Evolutionary conservation across 2,329 filamentous ascomycete species (phyloP).

Genomic region (Alternaria brassicae): DNA sequence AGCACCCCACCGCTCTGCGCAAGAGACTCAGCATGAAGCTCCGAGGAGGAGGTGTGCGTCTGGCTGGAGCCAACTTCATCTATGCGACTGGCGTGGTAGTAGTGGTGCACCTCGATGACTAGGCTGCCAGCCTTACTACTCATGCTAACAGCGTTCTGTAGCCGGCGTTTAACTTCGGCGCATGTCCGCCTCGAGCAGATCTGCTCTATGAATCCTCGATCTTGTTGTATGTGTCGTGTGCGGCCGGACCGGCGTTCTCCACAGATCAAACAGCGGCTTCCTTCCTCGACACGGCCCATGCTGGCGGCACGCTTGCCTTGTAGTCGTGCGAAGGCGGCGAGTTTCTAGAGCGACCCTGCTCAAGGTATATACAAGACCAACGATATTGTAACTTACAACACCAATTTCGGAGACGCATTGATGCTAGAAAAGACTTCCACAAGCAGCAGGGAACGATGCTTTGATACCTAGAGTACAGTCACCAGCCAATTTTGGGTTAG

Average conservation of each 20-base stretch:
- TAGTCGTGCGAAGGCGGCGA: not conserved
- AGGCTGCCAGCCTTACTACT: slow-evolving; percentile 11
- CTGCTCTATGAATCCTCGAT: slow-evolving; percentile 2
- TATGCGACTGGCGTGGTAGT: slow-evolving; percentile 6
- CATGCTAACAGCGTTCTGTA: not conserved
- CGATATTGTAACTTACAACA: not conserved
- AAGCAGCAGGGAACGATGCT: not conserved
- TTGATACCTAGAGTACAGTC: slow-evolving; percentile 2
- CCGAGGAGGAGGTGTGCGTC: not conserved
- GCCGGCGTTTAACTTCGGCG: slow-evolving; percentile 5
- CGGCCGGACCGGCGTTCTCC: slow-evolving; percentile 4
- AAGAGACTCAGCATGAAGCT: slow-evolving; percentile 1
- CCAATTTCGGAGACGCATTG: not conserved
- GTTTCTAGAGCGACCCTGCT: not conserved
- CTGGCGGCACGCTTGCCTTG: not conserved
- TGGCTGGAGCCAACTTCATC: slow-evolving; percentile 1
- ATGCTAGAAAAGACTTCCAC: not conserved
- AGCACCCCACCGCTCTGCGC: not conserved
- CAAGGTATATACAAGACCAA: not conserved
- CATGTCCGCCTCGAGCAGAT: slow-evolving; percentile 12
- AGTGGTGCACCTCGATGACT: slow-evolving; percentile 10
- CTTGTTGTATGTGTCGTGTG: not conserved
- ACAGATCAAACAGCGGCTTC: slow-evolving; percentile 8
- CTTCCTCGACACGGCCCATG: not conserved
- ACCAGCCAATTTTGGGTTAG: not conserved